Conservation (phyloP, 2,329 filamentous ascomycete genomes). For the Colletotrichum lentis region DNA sequence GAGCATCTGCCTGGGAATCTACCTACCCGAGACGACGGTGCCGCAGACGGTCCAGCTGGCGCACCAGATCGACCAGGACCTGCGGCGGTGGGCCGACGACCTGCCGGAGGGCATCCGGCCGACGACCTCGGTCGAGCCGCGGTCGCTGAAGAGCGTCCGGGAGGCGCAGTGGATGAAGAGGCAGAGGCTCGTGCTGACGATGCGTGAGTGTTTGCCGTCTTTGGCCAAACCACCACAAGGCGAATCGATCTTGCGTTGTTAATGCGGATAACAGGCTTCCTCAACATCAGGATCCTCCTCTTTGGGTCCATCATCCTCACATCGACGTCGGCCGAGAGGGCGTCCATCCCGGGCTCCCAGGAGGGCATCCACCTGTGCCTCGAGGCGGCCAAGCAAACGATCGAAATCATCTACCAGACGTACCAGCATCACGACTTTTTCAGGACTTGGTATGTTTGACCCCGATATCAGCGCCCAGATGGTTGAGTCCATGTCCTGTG, state of each 20-base stretch:
- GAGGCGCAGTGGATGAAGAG: constrained; percentile 43
- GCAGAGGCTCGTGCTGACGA: constrained; percentile 42
- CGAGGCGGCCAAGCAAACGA: constrained; percentile 43
- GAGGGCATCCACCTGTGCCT: constrained; percentile 41
- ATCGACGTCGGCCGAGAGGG: constrained; percentile 37
- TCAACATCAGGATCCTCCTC: constrained; percentile 43
- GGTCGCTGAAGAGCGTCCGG: constrained; percentile 37
- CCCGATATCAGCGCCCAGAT: fast-evolving
- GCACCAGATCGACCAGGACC: constrained; percentile 40
- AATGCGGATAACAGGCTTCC: constrained; percentile 37
- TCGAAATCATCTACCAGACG: constrained; percentile 44
- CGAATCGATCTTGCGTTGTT: too few species aligned
- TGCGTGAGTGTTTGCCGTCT: constrained; percentile 31
- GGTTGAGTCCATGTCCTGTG: too few species aligned
- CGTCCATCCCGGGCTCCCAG: constrained; percentile 36
- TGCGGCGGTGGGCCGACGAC: constrained; percentile 41
- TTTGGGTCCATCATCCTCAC: constrained; percentile 43
- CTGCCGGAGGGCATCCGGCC: constrained; percentile 42
- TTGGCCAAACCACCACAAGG: too few species aligned
- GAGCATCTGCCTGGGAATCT: constrained; percentile 42
- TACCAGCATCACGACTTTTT: constrained; percentile 45
- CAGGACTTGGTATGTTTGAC: constrained; percentile 42
- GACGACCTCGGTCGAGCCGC: constrained; percentile 23
- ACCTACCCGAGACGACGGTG: constrained; percentile 39
- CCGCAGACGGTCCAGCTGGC: constrained; percentile 40